Percentiles rank a stretch among this genome's conserved stretches.
phyloP scores from a whole-genome alignment of 2,329 filamentous ascomycete species.

The Sporothrix phasma region DNA sequence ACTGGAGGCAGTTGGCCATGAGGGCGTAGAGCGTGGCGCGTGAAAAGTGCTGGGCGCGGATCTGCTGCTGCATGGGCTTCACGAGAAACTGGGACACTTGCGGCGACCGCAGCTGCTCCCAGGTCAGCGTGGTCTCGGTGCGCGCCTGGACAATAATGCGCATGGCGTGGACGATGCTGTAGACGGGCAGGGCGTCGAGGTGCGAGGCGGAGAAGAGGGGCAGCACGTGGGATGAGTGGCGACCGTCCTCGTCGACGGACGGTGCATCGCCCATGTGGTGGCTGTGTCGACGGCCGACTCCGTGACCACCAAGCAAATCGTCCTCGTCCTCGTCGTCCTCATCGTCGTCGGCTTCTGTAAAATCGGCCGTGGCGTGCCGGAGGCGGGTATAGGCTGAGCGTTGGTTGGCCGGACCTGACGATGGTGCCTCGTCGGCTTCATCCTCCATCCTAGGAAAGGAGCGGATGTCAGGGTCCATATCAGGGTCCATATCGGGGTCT shows the following conservation, averaged over 20 bases:
- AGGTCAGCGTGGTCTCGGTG: slow-evolving; percentile 85
- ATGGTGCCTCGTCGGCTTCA: slow-evolving; percentile 8
- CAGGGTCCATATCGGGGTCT: background rate
- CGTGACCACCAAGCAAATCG: slow-evolving; percentile 20
- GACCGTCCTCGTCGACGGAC: slow-evolving; percentile 23
- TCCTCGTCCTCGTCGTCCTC: slow-evolving; percentile 32
- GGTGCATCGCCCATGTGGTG: background rate
- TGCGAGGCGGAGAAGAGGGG: slow-evolving; percentile 74
- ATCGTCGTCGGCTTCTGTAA: slow-evolving; percentile 53
- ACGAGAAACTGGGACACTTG: slow-evolving; percentile 92
- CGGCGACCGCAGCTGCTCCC: slow-evolving; percentile 92
- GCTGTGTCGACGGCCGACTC: background rate
- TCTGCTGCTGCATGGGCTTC: slow-evolving; percentile 89
- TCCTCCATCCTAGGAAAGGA: background rate
- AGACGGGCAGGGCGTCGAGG: slow-evolving; percentile 76
- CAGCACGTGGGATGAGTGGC: slow-evolving; percentile 35
- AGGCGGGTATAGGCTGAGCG: slow-evolving; percentile 29
- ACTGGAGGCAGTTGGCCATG: slow-evolving; percentile 89
- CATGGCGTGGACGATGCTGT: slow-evolving; percentile 82
- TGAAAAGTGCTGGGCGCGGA: slow-evolving; percentile 72
- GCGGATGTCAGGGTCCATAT: slow-evolving; percentile 17
- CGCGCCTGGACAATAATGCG: slow-evolving; percentile 72
- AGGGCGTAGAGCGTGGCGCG: slow-evolving; percentile 80
- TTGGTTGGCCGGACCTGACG: slow-evolving; percentile 20
- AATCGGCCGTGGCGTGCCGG: slow-evolving; percentile 52